phyloP scores from a whole-genome alignment of 1,139 yeast genomes.

The Scheffersomyces insectosa region DNA sequence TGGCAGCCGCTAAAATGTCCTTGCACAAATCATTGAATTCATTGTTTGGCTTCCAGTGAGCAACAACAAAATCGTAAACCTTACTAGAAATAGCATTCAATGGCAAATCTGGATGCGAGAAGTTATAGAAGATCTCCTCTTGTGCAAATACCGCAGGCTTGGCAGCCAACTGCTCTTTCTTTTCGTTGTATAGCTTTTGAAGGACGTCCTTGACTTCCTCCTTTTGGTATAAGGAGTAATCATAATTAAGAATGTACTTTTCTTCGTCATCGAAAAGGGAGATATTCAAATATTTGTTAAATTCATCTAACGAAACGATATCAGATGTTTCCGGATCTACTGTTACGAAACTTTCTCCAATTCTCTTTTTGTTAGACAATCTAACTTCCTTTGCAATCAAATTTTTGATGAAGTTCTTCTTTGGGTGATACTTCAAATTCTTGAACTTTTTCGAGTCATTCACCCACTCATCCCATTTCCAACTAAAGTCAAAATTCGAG shows the following conservation, averaged over 20 bases:
- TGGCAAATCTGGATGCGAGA: conserved; percentile 39
- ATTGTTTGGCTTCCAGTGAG: conserved; percentile 42
- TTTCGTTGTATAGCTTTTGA: conserved; percentile 30
- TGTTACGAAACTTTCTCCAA: conserved; percentile 72
- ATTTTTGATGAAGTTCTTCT: conserved; percentile 71
- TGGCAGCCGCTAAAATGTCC: conserved; percentile 26
- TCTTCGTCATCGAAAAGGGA: conserved; percentile 32
- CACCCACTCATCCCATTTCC: conserved; percentile 99
- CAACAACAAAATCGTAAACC: conserved; percentile 44
- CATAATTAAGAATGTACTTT: conserved; percentile 33
- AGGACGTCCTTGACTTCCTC: conserved; percentile 26
- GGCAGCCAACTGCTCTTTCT: conserved; percentile 27
- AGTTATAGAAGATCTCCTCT: conserved; percentile 42
- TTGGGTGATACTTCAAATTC: conserved; percentile 63
- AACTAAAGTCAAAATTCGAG: conserved; percentile 89
- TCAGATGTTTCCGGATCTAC: conserved; percentile 27
- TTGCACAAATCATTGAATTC: conserved; percentile 38
- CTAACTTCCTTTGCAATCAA: conserved; percentile 83
- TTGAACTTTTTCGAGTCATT: conserved; percentile 45
- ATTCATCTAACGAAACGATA: conserved; percentile 49
- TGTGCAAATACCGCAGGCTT: conserved; percentile 37
- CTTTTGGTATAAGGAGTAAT: conserved; percentile 33
- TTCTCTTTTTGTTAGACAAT: conserved; percentile 67
- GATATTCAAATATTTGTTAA: conserved; percentile 60
- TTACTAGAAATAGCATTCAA: conserved; percentile 37